These are phyloP conservation scores for Rhizopogon rudus DNA, from an alignment of 768 basidiomycete genomes.

Conservation along the genomic window DNA sequence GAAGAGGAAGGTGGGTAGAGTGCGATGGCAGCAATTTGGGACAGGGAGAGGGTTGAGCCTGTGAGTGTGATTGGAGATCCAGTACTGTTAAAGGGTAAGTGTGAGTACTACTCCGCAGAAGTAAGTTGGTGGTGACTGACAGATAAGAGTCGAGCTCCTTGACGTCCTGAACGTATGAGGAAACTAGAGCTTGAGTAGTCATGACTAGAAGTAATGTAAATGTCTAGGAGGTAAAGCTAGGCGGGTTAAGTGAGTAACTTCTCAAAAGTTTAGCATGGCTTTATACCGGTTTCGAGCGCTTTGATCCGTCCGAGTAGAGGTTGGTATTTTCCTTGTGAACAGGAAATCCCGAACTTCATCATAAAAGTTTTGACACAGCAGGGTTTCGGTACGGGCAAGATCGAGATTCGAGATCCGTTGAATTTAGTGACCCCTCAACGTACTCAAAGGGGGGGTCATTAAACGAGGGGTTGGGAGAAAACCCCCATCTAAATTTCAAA, in stretches of 20 bases:
- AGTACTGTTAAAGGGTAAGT: slow-evolving; percentile 33
- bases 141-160: slow-evolving; percentile 62
- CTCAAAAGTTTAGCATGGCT: not conserved
- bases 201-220: not conserved
- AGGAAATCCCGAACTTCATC: too few relatives aligned
- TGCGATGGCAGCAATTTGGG: slow-evolving; percentile 73
- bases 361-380: too few relatives aligned
- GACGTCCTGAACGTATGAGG: slow-evolving; percentile 53
- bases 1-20: slow-evolving; percentile 50
- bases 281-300: not conserved
- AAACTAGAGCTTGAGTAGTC: slow-evolving; percentile 32
- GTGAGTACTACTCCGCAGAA: not conserved
- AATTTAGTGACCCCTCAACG: too few relatives aligned
- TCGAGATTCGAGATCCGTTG: too few relatives aligned
- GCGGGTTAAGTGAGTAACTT: too few relatives aligned
- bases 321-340: too few relatives aligned
- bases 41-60: slow-evolving; percentile 67
- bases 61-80: slow-evolving; percentile 62
- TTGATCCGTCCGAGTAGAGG: too few relatives aligned
- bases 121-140: slow-evolving; percentile 30
- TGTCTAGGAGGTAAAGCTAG: too few relatives aligned
- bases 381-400: too few relatives aligned
- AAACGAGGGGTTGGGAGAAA: too few relatives aligned
- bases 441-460: too few relatives aligned
- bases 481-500: too few relatives aligned